Evolutionary conservation across 768 basidiomycete genomes (phyloP), one percentile per base, ranked within the genome.

Genomic region (Cytidiella melzeri): DNA sequence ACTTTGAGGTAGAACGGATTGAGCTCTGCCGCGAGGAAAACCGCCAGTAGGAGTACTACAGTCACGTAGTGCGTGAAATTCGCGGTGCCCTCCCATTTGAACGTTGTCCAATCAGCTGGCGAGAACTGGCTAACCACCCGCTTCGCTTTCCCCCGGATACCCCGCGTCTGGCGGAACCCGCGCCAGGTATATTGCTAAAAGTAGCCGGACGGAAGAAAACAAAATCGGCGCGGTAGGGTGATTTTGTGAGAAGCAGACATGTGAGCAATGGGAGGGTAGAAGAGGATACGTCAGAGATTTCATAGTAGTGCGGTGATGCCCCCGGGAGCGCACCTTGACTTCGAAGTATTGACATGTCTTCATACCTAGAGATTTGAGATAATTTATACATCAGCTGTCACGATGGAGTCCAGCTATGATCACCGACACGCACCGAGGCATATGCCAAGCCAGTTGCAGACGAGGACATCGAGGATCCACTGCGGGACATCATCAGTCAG

Each of bases 1-100:
- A 84, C 87, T 76, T 92, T 92, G 36, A 92, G 71, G 67, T 92
- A 92, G 66, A 92, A 92, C 4, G 89, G 87, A 60, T 86, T 90
- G 45, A 92, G 72, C 65, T 92, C 90, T 50, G 88, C 90, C 52
- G 82, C 85, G 43, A 92, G 73, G 63, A 92, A 92, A 24, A 84
- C 80, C 4, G 82, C 80, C 30, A 92, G 76, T 41, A 92, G 71
- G 23, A 85, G 57, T 13, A 92, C 86, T 28, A 92, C 89, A 0
- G 76, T 78, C 53, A 82, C 66, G 61, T 87, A 92, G 65, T 90
- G 81, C 38, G 75, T 69, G 61, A 90, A 87, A 30, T 74, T 73
- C 7, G 86, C 81, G 1, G 88, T 86, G 24, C 78, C 78, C 56
- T 84, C 89, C 90, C 90, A 92, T 60, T 87, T 81, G 73, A 92